Evolutionary conservation across 1,139 yeast genomes (phyloP), one percentile per base, ranked within the genome.

Genomic region (Candida gigantensis): DNA sequence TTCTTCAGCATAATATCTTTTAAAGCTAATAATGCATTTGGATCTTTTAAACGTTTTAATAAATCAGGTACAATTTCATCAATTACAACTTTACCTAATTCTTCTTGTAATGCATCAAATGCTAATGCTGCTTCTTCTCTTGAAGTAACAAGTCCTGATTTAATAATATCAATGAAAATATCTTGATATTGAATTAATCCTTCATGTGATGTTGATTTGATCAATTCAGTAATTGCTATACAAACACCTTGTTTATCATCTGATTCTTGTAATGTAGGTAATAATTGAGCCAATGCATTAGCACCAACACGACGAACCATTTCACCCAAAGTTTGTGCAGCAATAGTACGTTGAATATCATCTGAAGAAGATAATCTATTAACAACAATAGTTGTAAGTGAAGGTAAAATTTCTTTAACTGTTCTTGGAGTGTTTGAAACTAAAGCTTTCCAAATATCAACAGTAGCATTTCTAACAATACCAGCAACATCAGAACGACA

Each of bases 231-330:
- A 40, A 90, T 70, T 6, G 98, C 98, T 60, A 90, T 81, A 71
- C 98, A 92, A 40, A 92, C 88, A 69, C 99, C 98, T 66, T 90
- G 95, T 57, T 86, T 87, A 34, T 96, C 85, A 55, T 83, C 95
- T 17, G 85, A 69, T 51, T 85, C 94, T 49, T 86, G 84, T 52
- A 92, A 71, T 6, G 95, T 85, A 29, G 98, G 97, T 45, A 94
- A 69, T 45, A 94, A 66, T 58, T 86, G 89, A 4, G 88, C 71
- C 47, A 94, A 72, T 0, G 97, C 95, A 53, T 84, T 84, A 28
- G 90, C 81, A 42, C 98, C 97, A 43, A 90, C 96, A 57, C 98
- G 79, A 55, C 94, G 87, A 37, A 90, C 97, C 72, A 89, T 74
- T 54, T 94, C 98, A 47, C 97, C 97, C 51, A 94, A 74, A 1